Base-by-base conservation (phyloP, 129 eudicot genomes). In the Pulicaria dysenterica region DNA sequence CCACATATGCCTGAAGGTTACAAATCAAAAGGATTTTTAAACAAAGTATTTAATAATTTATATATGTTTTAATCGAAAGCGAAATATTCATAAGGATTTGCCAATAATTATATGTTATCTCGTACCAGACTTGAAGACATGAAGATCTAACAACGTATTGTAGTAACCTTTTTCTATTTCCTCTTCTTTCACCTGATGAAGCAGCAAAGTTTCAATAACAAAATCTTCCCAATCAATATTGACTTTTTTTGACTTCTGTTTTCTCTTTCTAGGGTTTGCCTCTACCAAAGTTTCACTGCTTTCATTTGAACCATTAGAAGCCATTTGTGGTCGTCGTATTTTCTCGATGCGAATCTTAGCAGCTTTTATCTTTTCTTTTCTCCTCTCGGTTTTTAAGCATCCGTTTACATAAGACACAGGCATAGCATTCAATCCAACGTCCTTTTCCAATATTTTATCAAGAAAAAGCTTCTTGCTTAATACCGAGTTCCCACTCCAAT, bases 211-310 rank as follows among this genome's bases (percentile, higher is more conserved):
- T 82, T 92, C 96, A 73, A 92, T 86, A 8, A 86, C 84, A 78
- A 92, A 83, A 81, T 89, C 96, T 80, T 92, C 95, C 96, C 89
- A 85, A 67, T 89, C 91, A 42, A 62, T 79, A 69, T 76, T 85
- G 14, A 46, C 70, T 62, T 77, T 53, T 51, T 24, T 39, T 55
- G 60, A 83, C 73, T 72, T 24, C 31, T 24, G 31, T 24, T 24
- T 91, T 55, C 65, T 67, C 76, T 82, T 83, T 50, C 57, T 57
- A 36, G 61, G 13, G 11, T 57, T 70, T 49, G 62, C 78, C 42
- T 3, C 8, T 41, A 38, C 4, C 62, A 51, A 50, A 8, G 3
- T 39, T 24, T 14, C 46, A 31, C 14, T 58, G 40, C 38, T 42
- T 53, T 67, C 43, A 57, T 58, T 69, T 40, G 63, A 68, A 47